Base-by-base conservation (phyloP, 1,139 yeast species). In the Lodderomyces pseudojiufengensis region DNA sequence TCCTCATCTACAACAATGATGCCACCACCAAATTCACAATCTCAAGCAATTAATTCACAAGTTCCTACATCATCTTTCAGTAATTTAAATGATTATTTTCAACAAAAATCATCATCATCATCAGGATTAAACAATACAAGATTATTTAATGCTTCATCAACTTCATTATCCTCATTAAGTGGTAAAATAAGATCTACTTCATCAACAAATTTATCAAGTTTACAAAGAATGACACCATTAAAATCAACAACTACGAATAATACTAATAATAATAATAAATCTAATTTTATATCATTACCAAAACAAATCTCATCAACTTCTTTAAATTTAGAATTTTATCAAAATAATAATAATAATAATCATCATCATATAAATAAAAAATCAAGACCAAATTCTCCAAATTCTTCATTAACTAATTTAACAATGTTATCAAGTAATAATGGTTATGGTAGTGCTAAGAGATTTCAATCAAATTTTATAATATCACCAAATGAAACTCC, bases 341-440 rank as follows among this genome's bases (percentile, higher is more conserved):
- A 36, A 15, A 23, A 16, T 12, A 40, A 13, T 23, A 23, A 24
- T 24, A 6, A 20, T 16, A 10, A 24, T 9, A 24, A 23, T 10
- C 14, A 11, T 8, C 29, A 26, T 29, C 54, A 46, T 13, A 28
- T 52, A 13, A 29, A 32, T 5, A 68, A 66, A 51, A 65, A 63
- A 46, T 64, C 71, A 31, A 49, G 74, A 39, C 73, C 74, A 8
- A 65, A 59, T 47, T 64, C 72, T 8, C 74, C 73, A 9, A 47
- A 43, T 4, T 51, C 44, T 31, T 4, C 15, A 23, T 16, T 28
- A 14, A 27, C 18, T 21, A 27, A 18, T 18, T 18, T 18, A 18
- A 5, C 20, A 18, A 18, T 18, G 20, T 5, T 5, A 18, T 7
- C 20, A 18, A 18, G 7, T 18, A 18, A 18, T 18, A 18, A 18